Percentiles rank a stretch among this genome's conserved stretches.
These are phyloP conservation scores for Boletus subcaerulescens DNA, from an alignment of 768 basidiomycete genomes.

Conservation along the genomic window DNA sequence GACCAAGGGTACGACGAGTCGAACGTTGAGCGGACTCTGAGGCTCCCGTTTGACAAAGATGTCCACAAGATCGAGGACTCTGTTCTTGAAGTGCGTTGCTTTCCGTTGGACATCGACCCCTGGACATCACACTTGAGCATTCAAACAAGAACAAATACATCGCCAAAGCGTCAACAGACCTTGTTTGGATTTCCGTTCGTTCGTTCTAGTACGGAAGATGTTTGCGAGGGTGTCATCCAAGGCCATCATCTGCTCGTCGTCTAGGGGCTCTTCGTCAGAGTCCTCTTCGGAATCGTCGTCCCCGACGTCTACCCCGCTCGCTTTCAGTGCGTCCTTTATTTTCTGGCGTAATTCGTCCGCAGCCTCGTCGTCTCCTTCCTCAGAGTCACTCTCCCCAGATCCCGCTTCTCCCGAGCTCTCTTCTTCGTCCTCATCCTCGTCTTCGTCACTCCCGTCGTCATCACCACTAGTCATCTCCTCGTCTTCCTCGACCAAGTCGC, in stretches of 20 bases:
- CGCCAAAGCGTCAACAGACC: conserved; percentile 40
- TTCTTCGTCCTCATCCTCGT: conserved; percentile 36
- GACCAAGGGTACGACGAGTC: conserved; percentile 71
- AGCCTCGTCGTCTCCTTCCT: conserved; percentile 49
- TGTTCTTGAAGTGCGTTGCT: conserved; percentile 94
- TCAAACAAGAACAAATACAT: background rate
- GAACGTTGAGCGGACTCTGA: conserved; percentile 63
- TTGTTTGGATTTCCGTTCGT: conserved; percentile 61
- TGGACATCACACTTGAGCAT: conserved; percentile 22
- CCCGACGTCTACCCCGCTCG: conserved; percentile 55
- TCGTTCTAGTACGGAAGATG: conserved; percentile 70
- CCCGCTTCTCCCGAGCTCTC: conserved; percentile 32
- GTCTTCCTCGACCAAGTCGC: conserved; percentile 43
- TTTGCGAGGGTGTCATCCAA: conserved; percentile 90
- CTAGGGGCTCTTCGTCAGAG: conserved; percentile 67
- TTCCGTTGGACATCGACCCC: conserved; percentile 74
- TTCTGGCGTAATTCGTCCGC: conserved; percentile 58
- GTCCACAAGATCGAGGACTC: conserved; percentile 93
- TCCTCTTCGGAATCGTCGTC: conserved; percentile 53
- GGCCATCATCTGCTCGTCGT: conserved; percentile 98
- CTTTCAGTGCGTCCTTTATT: conserved; percentile 59
- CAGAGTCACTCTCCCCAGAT: conserved; percentile 36
- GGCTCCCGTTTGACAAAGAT: conserved; percentile 76
- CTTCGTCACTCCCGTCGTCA: conserved; percentile 15
- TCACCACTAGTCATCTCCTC: conserved; percentile 40